Conservation (phyloP, 345 rosid species). For the Hibiscus trionum region DNA sequence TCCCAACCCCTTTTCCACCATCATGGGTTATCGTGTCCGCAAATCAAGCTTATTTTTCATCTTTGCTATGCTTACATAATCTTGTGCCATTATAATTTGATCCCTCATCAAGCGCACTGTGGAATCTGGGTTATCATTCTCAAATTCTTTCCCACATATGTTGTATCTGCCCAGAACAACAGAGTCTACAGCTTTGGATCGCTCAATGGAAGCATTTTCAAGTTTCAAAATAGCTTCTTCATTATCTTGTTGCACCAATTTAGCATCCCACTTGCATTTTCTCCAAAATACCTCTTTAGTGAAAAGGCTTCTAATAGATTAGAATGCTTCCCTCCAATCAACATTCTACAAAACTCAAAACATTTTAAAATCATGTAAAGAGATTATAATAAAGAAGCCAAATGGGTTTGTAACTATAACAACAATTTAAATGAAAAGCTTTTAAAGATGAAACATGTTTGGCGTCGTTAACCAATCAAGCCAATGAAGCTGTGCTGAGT, state of each 20-base stretch:
- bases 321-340: slow-evolving; percentile 87
- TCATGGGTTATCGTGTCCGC: not conserved
- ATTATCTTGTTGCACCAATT: slow-evolving; percentile 60
- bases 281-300: slow-evolving; percentile 64
- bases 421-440: slow-evolving; percentile 5
- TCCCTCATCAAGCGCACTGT: slow-evolving; percentile 86
- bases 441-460: slow-evolving; percentile 39
- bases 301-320: slow-evolving; percentile 54
- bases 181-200: slow-evolving; percentile 87
- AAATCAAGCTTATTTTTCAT: slow-evolving; percentile 61
- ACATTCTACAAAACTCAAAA: slow-evolving; percentile 38
- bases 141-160: slow-evolving; percentile 89
- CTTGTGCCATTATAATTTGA: slow-evolving; percentile 95
- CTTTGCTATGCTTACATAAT: slow-evolving; percentile 70
- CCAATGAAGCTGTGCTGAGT: too few relatives aligned
- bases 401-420: not conserved
- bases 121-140: slow-evolving; percentile 80
- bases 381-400: not conserved
- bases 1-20: too few relatives aligned
- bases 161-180: slow-evolving; percentile 94
- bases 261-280: slow-evolving; percentile 46
- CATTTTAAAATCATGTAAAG: slow-evolving; percentile 1
- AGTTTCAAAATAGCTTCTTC: slow-evolving; percentile 70
- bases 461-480: too few relatives aligned
- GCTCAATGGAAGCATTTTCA: slow-evolving; percentile 92